Base-by-base conservation (phyloP, 2,329 filamentous ascomycete species). In the Trichoderma guizhouense region DNA sequence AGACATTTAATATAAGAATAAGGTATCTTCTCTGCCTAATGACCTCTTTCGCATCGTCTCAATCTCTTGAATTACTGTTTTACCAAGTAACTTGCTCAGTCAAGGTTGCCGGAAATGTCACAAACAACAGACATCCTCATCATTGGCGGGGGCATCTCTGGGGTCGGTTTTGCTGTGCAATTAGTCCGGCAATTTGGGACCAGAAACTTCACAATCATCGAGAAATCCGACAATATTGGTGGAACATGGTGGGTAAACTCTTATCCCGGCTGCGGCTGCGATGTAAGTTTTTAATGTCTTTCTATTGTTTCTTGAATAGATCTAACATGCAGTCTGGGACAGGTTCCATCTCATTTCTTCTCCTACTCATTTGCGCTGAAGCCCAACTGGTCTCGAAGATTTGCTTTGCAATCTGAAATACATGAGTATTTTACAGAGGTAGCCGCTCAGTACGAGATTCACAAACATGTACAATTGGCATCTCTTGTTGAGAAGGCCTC, bases 81-180 rank as follows among this genome's bases (percentile, higher is more conserved):
- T 2, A 30, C 12, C 15, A 30, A 8, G 14, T 3, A 3, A 24
- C 12, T 1, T 51, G 4, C 7, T 1, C 9, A 21, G 11, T 7
- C 5, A 24, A 51, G 8, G 0, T 47, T 15, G 4, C 7, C 6
- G 7, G 36, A 36, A 8, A 75, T 75, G 74, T 9, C 18, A 12
- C 53, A 72, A 21, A 73, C 75, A 32, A 72, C 73, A 12, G 77
- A 77, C 15, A 72, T 77, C n/a, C 71, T 79, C 9, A 77, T 79
- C 18, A 78, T 79, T 9, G 78, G 76, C 8, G 75, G 74, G 2
- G 78, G 78, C 18, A 79, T 79, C 74, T 78, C 76, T 2, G 78
- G 78, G 1, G 73, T 79, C 30, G 75, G 74, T 1, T 69, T 78
- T 7, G 76, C 73, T 3, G 63, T 79, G 1, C 76, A 78, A 15